Evolutionary conservation across 140 eudicot genomes (phyloP).

Genomic region (Senecio squalidus): DNA sequence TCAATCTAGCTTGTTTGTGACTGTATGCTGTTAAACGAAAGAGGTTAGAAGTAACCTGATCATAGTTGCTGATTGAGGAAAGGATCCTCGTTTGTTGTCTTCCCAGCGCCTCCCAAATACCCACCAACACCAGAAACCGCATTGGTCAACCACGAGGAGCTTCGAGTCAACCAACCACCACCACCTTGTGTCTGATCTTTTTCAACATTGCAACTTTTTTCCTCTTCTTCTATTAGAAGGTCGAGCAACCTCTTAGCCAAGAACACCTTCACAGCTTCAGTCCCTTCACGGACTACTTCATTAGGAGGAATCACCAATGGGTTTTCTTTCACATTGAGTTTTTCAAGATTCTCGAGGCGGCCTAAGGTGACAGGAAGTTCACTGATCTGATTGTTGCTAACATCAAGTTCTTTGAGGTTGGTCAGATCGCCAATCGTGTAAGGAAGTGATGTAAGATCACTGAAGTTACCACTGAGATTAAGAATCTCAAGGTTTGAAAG

Average conservation of each 20-base stretch:
- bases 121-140: slow-evolving; percentile 51
- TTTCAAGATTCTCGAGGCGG: slow-evolving; percentile 54
- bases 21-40: neutral
- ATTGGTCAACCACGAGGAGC: slow-evolving; percentile 62
- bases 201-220: slow-evolving; percentile 32
- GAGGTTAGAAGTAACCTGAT: slow-evolving; percentile 12
- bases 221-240: slow-evolving; percentile 54
- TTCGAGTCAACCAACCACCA: slow-evolving; percentile 53
- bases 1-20: neutral
- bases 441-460: slow-evolving; percentile 81
- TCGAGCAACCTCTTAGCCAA: slow-evolving; percentile 73
- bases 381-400: slow-evolving; percentile 93
- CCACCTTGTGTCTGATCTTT: slow-evolving; percentile 22
- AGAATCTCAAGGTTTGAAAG: slow-evolving; percentile 66
- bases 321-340: slow-evolving; percentile 73
- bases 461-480: slow-evolving; percentile 76
- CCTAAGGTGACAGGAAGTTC: slow-evolving; percentile 78
- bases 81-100: slow-evolving; percentile 27
- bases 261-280: slow-evolving; percentile 67
- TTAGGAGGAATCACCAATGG: slow-evolving; percentile 77
- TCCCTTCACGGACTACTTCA: slow-evolving; percentile 57
- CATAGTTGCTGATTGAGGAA: slow-evolving; percentile 72
- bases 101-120: slow-evolving; percentile 34
- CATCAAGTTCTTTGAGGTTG: slow-evolving; percentile 76
- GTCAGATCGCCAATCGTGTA: slow-evolving; percentile 64